phyloP scores from a whole-genome alignment of 345 rosid genomes.

The Eucalyptus regnans region DNA sequence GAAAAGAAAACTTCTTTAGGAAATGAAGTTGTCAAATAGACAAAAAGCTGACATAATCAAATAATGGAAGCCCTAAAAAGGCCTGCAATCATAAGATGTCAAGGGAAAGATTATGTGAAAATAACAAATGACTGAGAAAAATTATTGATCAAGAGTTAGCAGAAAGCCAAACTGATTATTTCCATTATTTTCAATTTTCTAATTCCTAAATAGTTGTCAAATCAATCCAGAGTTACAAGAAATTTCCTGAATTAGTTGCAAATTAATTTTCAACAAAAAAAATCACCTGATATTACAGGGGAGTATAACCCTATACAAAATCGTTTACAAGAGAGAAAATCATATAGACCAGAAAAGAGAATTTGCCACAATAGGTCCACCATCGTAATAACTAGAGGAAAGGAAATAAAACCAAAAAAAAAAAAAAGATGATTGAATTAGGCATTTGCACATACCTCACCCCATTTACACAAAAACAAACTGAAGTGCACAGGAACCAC shows the following conservation, averaged over 20 bases:
- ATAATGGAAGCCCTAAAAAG: neutral
- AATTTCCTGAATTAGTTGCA: neutral
- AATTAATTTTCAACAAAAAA: neutral
- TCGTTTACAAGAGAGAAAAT: neutral
- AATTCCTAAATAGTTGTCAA: neutral
- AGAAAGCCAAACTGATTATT: neutral
- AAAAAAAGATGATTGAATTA: neutral
- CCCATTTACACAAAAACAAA: neutral
- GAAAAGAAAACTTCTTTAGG: neutral
- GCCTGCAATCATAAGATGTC: neutral
- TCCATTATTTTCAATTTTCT: neutral
- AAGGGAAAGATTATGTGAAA: neutral
- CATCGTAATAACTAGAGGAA: accelerated
- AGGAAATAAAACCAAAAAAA: neutral
- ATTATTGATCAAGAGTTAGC: neutral
- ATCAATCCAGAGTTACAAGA: neutral
- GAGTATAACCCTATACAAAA: neutral
- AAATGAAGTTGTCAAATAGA: neutral
- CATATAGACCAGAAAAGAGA: neutral
- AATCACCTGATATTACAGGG: neutral
- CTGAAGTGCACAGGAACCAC: neutral
- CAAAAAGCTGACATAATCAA: neutral
- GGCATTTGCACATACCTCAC: neutral
- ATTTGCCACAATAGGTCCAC: neutral
- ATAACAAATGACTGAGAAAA: neutral